Evolutionary conservation across 1,284 basidiomycete species (phyloP).

Genomic region (Waitea zeae): DNA sequence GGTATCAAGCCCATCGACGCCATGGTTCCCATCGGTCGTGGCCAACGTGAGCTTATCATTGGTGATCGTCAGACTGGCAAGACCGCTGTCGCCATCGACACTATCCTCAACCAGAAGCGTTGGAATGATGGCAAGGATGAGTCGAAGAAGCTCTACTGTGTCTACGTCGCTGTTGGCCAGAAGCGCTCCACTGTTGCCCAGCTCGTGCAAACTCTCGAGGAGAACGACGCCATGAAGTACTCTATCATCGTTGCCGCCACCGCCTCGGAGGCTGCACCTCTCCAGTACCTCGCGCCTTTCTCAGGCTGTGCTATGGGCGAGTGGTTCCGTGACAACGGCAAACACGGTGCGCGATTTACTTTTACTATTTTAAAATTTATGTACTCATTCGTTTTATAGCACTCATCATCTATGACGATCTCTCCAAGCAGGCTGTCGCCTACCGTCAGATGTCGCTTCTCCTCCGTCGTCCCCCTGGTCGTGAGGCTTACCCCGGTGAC

Average conservation of each 20-base stretch:
- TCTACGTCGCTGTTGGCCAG: constrained; percentile 98
- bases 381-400: constrained; percentile 23
- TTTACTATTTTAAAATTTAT: constrained; percentile 1
- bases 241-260: constrained; percentile 97
- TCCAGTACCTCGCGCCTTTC: constrained; percentile 30
- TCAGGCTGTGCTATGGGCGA: constrained; percentile 99
- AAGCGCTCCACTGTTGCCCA: constrained; percentile 99
- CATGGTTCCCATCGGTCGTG: constrained; percentile 99
- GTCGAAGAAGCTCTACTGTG: constrained; percentile 97
- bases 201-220: constrained; percentile 97
- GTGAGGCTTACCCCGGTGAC: constrained; percentile 99
- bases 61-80: constrained; percentile 99
- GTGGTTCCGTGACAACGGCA: constrained; percentile 99
- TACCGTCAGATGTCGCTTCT: constrained; percentile 99
- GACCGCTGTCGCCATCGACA: constrained; percentile 97
- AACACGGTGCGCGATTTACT: constrained; percentile 43
- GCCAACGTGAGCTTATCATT: constrained; percentile 99
- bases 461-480: constrained; percentile 98
- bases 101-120: constrained; percentile 99
- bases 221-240: constrained; percentile 99
- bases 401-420: constrained; percentile 97
- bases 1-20: constrained; percentile 99
- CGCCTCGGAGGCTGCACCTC: constrained; percentile 95
- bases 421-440: constrained; percentile 99
- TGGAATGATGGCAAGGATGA: constrained; percentile 98